Conservation (phyloP, 2,329 filamentous ascomycete genomes). For the Hypoxylon sp. region DNA sequence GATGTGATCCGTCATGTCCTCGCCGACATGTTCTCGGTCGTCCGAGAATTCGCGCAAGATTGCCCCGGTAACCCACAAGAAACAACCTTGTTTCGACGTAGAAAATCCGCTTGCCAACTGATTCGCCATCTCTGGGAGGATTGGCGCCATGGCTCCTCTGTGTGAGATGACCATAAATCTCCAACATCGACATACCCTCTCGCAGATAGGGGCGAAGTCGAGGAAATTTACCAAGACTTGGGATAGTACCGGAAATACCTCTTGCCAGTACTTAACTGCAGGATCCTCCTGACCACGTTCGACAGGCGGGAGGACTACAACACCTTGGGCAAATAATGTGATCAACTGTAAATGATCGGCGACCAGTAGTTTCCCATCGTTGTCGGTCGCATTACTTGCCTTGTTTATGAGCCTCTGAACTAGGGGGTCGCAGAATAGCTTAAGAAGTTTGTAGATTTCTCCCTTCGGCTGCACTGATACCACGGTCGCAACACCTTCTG, state of each 20-base stretch:
- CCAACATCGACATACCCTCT: slow-evolving; percentile 95
- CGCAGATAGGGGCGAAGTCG: slow-evolving; percentile 86
- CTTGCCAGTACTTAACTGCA: slow-evolving; percentile 94
- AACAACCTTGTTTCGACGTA: slow-evolving; percentile 89
- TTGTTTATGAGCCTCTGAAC: slow-evolving; percentile 86
- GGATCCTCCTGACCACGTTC: slow-evolving; percentile 81
- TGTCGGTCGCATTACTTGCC: slow-evolving; percentile 85
- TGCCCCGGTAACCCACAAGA: slow-evolving; percentile 97
- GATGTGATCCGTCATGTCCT: slow-evolving; percentile 84
- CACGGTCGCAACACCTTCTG: slow-evolving; percentile 92
- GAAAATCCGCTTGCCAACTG: slow-evolving; percentile 89
- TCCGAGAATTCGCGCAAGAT: slow-evolving; percentile 96
- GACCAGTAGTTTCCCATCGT: slow-evolving; percentile 85
- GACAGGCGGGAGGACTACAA: slow-evolving; percentile 76
- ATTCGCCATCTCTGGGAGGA: slow-evolving; percentile 87
- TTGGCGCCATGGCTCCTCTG: slow-evolving; percentile 85
- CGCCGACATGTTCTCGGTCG: slow-evolving; percentile 85
- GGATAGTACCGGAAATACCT: slow-evolving; percentile 88
- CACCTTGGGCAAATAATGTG: slow-evolving; percentile 85
- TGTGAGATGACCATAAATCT: slow-evolving; percentile 97
- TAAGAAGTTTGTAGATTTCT: slow-evolving; percentile 86
- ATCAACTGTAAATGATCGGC: slow-evolving; percentile 94
- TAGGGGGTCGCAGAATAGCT: slow-evolving; percentile 92
- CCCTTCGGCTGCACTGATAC: slow-evolving; percentile 85
- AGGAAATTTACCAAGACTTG: slow-evolving; percentile 91